Percentiles rank a stretch among this genome's conserved stretches.
Evolutionary conservation across 148 eudicot species (phyloP).

Genomic region (Rhododendron simsii): DNA sequence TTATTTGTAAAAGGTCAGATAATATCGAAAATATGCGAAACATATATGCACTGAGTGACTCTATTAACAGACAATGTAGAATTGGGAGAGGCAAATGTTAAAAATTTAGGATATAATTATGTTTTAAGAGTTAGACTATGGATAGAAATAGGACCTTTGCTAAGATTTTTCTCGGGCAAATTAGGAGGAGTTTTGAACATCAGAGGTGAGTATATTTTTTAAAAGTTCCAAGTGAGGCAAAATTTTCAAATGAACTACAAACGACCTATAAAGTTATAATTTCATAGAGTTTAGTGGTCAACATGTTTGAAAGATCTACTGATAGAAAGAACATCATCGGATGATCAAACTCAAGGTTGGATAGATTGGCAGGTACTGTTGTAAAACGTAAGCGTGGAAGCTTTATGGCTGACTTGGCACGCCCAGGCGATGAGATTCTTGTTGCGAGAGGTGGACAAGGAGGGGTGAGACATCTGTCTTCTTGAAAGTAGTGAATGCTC

Average conservation of each 20-base stretch:
- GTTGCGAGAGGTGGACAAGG: conserved; percentile 99
- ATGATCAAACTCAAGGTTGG: background rate
- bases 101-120: background rate
- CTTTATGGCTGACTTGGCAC: conserved; percentile 85
- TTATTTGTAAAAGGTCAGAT: background rate
- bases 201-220: background rate
- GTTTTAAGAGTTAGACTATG: background rate
- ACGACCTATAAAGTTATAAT: background rate
- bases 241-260: background rate
- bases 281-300: background rate
- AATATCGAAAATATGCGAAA: background rate
- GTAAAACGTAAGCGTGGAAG: conserved; percentile 87
- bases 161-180: background rate
- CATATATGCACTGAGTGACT: background rate
- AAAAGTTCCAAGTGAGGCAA: background rate
- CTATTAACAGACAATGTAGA: background rate
- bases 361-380: conserved; percentile 64
- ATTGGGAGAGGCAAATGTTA: background rate
- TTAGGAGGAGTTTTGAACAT: background rate
- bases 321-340: background rate
- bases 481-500: conserved; percentile 3
- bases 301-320: background rate
- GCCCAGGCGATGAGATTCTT: conserved; percentile 79
- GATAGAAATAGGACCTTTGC: background rate
- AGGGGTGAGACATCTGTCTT: conserved; percentile 60